Conservation (phyloP, 805 yeast genomes). For the Yarrowia hollandica region DNA sequence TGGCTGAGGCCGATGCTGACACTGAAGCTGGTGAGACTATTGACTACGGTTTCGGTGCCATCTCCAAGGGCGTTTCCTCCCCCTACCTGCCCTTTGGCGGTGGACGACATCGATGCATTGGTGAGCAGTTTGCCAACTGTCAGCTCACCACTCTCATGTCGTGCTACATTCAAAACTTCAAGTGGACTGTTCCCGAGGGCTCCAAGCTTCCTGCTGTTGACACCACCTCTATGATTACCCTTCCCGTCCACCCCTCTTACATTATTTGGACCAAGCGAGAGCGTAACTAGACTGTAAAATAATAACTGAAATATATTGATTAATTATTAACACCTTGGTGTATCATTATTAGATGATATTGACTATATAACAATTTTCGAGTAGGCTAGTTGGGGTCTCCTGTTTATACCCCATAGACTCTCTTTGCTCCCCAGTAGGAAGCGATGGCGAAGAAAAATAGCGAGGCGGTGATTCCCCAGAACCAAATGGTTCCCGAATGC, state of each 20-base stretch:
- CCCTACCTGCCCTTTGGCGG: constrained; percentile 99
- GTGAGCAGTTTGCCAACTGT: constrained; percentile 95
- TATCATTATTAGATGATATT: too few relatives aligned
- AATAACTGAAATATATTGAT: constrained; percentile 4
- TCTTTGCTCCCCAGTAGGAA: constrained; percentile 34
- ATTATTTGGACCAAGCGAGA: constrained; percentile 37
- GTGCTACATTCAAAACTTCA: constrained; percentile 70
- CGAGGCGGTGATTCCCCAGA: constrained; percentile 45
- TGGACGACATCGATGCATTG: constrained; percentile 99
- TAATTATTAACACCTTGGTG: too few relatives aligned
- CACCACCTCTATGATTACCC: constrained; percentile 87
- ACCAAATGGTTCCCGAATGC: constrained; percentile 62
- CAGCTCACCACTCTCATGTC: constrained; percentile 86
- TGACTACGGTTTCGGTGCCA: constrained; percentile 96
- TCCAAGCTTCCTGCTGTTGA: constrained; percentile 53
- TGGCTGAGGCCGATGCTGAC: constrained; percentile 35
- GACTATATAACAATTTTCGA: background rate
- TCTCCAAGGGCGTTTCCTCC: constrained; percentile 92
- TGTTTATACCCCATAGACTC: constrained; percentile 26
- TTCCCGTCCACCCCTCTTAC: constrained; percentile 68
- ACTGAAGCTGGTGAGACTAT: constrained; percentile 45
- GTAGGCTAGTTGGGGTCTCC: background rate
- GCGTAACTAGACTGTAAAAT: constrained; percentile 21
- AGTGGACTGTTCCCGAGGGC: constrained; percentile 68
- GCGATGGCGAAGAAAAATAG: constrained; percentile 40